Evolutionary conservation across 306 rosid genomes (phyloP).

Genomic region (Prunus kanzakura): DNA sequence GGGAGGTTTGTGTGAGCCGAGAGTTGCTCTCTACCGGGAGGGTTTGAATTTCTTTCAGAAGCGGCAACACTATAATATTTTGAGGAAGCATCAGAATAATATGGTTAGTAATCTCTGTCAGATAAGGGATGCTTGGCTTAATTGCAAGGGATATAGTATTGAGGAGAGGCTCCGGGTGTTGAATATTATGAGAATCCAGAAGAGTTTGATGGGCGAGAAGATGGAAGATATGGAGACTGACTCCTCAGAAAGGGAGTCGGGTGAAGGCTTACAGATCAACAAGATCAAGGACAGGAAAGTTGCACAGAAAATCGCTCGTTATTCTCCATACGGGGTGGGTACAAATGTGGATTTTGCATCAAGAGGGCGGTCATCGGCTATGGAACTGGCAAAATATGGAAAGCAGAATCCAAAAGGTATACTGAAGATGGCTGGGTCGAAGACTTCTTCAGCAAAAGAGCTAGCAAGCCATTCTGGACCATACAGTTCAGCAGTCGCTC

Average conservation of each 20-base stretch:
- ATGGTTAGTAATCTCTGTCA: slow-evolving; percentile 89
- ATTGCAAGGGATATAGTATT: slow-evolving; percentile 84
- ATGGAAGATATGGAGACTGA: slow-evolving; percentile 61
- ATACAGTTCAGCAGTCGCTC: slow-evolving; percentile 50
- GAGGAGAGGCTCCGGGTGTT: slow-evolving; percentile 91
- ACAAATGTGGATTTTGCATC: slow-evolving; percentile 47
- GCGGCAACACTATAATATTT: slow-evolving; percentile 75
- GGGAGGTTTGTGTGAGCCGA: slow-evolving; percentile 97
- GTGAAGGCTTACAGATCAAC: slow-evolving; percentile 53
- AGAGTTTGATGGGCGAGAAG: slow-evolving; percentile 88
- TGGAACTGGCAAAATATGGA: slow-evolving; percentile 51
- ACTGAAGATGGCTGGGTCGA: slow-evolving; percentile 67
- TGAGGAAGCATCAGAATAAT: slow-evolving; percentile 88
- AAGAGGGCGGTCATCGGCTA: slow-evolving; percentile 29
- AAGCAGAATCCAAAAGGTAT: slow-evolving; percentile 73
- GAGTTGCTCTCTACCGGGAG: slow-evolving; percentile 92
- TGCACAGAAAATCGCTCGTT: slow-evolving; percentile 40
- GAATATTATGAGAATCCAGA: slow-evolving; percentile 77
- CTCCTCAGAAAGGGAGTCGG: slow-evolving; percentile 72
- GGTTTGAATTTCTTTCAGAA: slow-evolving; percentile 77
- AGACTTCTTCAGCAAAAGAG: slow-evolving; percentile 49
- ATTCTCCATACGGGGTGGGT: slow-evolving; percentile 47
- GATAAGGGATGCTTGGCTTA: slow-evolving; percentile 93
- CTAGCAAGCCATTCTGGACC: slow-evolving; percentile 39
- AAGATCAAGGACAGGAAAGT: slow-evolving; percentile 58